Conservation (phyloP, 306 rosid genomes). For the Malus sylvestris region DNA sequence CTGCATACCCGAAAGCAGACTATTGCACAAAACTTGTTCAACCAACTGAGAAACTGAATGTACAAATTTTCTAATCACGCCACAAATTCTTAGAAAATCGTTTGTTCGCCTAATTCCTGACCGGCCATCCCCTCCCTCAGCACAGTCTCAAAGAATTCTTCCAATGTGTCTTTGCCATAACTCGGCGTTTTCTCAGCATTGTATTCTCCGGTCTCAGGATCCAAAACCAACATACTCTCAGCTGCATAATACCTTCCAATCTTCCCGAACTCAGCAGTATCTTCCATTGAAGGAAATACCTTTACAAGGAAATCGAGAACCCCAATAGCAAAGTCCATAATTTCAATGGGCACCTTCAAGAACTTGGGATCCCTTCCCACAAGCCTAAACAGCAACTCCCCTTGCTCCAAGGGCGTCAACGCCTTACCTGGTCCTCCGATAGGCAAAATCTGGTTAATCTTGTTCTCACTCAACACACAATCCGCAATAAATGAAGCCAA, state of each 20-base stretch:
- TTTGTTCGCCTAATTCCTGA: conserved; percentile 92
- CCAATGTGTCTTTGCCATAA: conserved; percentile 86
- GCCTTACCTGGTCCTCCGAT: conserved; percentile 93
- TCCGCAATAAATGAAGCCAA: conserved; percentile 89
- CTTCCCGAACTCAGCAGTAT: conserved; percentile 90
- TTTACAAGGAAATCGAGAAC: conserved; percentile 66
- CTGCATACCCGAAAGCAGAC: conserved; percentile 16
- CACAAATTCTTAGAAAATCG: conserved; percentile 35
- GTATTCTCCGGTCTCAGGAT: conserved; percentile 81
- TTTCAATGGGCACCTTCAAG: conserved; percentile 84
- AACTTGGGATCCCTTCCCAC: conserved; percentile 78
- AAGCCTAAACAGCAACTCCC: conserved; percentile 73
- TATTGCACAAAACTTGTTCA: conserved; percentile 32
- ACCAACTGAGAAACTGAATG: conserved; percentile 15
- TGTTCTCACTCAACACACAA: conserved; percentile 61
- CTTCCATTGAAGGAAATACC: conserved; percentile 79
- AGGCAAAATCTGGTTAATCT: conserved; percentile 63
- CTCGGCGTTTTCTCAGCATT: conserved; percentile 89
- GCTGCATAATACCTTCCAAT: conserved; percentile 98
- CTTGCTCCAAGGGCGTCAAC: conserved; percentile 87
- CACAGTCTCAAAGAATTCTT: conserved; percentile 73
- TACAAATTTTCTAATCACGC: conserved; percentile 12
- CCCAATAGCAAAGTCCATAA: conserved; percentile 85
- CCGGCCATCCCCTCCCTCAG: conserved; percentile 94
- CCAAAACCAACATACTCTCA: conserved; percentile 83